These are phyloP conservation scores for Wallacemonas sp. DNA, from an alignment of 208 protist species.

Conservation along the genomic window DNA sequence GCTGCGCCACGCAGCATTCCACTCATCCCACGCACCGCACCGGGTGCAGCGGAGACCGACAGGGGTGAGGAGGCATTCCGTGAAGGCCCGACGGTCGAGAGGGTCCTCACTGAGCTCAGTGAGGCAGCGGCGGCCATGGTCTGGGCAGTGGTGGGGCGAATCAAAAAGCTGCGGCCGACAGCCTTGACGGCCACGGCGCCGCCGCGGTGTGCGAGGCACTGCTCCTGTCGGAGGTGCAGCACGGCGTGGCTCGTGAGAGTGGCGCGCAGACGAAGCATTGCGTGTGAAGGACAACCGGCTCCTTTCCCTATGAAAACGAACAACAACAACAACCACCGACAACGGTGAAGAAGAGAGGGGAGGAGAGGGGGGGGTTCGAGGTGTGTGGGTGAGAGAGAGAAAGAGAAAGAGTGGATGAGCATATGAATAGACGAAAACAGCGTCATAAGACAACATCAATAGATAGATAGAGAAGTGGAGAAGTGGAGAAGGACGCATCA, in stretches of 20 bases:
- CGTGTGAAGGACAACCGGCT: not conserved
- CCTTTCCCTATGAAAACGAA: no score
- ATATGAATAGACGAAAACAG: no score
- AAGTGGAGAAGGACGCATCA: no score
- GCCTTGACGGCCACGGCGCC: slow-evolving; percentile 3
- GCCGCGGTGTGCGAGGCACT: slow-evolving; percentile 16
- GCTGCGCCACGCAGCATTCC: slow-evolving; percentile 6
- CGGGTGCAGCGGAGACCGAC: not conserved
- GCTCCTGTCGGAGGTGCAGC: slow-evolving; percentile 19
- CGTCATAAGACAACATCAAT: no score
- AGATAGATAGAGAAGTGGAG: no score
- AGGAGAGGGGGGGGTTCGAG: no score
- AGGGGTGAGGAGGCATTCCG: not conserved
- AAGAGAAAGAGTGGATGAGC: no score
- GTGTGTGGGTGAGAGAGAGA: no score
- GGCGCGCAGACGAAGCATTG: slow-evolving; percentile 5
- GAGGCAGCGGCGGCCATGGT: not conserved
- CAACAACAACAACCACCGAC: no score
- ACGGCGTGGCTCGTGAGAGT: slow-evolving; percentile 6
- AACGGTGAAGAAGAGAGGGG: no score
- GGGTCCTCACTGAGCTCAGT: not conserved
- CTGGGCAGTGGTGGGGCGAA: not conserved
- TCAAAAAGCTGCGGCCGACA: not conserved
- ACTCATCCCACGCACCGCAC: not conserved
- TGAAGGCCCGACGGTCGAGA: not conserved